A percentile compares a stretch with the other conserved stretches of the same genome.
Evolutionary conservation across 345 rosid genomes (phyloP).

Genomic region (Populus nigra): DNA sequence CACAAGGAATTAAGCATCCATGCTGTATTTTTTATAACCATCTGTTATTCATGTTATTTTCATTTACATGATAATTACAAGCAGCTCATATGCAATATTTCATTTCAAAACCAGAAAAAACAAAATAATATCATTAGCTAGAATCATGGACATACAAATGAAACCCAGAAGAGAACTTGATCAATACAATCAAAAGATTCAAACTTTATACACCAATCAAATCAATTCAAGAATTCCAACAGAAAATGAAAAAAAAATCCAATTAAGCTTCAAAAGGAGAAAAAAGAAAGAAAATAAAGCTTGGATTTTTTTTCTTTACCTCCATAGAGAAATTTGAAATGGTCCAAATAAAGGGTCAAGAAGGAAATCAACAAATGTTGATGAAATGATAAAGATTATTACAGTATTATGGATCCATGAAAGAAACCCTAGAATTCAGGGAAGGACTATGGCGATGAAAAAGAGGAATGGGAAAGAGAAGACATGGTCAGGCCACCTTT

Average conservation of each 20-base stretch:
- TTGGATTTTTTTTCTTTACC: slow-evolving; percentile 27
- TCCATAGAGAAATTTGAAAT: slow-evolving; percentile 33
- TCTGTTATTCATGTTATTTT: background rate
- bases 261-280: background rate
- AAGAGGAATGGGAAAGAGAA: background rate
- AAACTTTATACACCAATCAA: slow-evolving; percentile 4
- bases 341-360: slow-evolving; percentile 31
- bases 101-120: background rate
- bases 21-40: background rate
- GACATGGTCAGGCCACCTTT: slow-evolving; percentile 18
- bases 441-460: slow-evolving; percentile 13
- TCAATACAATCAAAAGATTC: background rate
- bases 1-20: background rate
- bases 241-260: background rate
- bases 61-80: background rate
- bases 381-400: slow-evolving; percentile 3
- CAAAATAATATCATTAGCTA: background rate
- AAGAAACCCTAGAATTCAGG: slow-evolving; percentile 40
- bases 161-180: slow-evolving; percentile 17
- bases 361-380: slow-evolving; percentile 33
- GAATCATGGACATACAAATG: slow-evolving; percentile 3
- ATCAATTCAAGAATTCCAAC: background rate
- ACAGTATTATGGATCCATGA: slow-evolving; percentile 30
- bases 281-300: background rate
- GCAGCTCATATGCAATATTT: background rate